Base-by-base conservation (phyloP, 768 basidiomycete species). In the Mycena epipterygia region DNA sequence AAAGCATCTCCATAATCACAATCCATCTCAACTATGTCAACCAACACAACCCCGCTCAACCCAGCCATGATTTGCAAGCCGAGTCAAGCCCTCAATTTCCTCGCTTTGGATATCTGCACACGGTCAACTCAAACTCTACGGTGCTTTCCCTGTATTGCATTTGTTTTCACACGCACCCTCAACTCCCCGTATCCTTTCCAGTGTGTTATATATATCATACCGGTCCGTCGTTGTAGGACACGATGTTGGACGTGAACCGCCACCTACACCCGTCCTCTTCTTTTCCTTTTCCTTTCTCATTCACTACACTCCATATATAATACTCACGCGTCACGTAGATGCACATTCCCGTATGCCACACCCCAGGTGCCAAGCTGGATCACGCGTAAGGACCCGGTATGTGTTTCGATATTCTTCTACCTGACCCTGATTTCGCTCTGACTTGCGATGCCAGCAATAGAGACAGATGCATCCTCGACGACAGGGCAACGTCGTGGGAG, bases 181-280 rank as follows among this genome's bases (percentile, higher is more conserved):
- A 46, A 46, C 44, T 46, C n/a, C 44, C 44, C n/a, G 44, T 46
- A 46, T 46, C 44, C 44, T 46, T 46, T 46, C 44, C 44, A 46
- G 44, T 46, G 44, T n/a, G 44, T 46, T 46, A 46, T 46, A 46
- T 46, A 46, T 46, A 46, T 46, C 44, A 46, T 23, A 23, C 44
- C 44, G 44, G 44, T 46, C 44, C 12, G 44, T 46, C 44, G 44
- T 46, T 46, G 44, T 37, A 37, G 35, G 35, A 14, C 35, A 37
- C 35, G 14, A 37, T 37, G 35, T 37, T 37, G 35, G 35, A 37
- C 14, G 35, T 46, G 44, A 46, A 46, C 44, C n/a, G 9, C 44
- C 44, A n/a, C 44, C 44, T 23, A 46, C 44, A 46, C 44, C 44
- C 44, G 44, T 46, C 21, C 44, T 46, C 44, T 46, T 46, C 44